These are phyloP conservation scores for Rhytidiadelphus loreus DNA, from an alignment of 225 moss, liverwort and hornwort genomes.

Conservation along the genomic window DNA sequence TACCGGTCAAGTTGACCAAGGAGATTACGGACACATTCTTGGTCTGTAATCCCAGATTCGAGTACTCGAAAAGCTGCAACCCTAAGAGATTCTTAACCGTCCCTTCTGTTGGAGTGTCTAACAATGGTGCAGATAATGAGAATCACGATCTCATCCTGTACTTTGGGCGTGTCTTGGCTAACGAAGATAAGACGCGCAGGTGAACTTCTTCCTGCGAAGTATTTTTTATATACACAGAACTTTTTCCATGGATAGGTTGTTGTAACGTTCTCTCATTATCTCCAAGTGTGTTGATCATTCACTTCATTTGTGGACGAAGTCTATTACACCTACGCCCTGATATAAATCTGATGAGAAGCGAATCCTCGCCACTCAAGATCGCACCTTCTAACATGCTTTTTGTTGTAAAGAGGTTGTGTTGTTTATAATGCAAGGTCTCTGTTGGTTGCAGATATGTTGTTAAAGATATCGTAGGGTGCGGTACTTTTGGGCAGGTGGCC, in stretches of 20 bases:
- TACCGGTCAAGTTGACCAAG: slow-evolving; percentile 54
- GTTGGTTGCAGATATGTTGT: slow-evolving; percentile 59
- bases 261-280: background rate
- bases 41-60: slow-evolving; percentile 56
- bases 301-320: background rate
- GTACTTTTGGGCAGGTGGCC: slow-evolving; percentile 90
- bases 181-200: slow-evolving; percentile 49
- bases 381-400: background rate
- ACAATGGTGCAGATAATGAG: slow-evolving; percentile 61
- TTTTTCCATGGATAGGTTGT: background rate
- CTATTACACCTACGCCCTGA: background rate
- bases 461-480: slow-evolving; percentile 79
- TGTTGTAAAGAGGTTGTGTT: background rate
- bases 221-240: background rate
- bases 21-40: slow-evolving; percentile 60
- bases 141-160: slow-evolving; percentile 78
- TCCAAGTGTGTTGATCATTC: background rate
- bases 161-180: slow-evolving; percentile 47
- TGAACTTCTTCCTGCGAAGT: background rate
- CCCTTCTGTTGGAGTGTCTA: slow-evolving; percentile 52
- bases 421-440: background rate
- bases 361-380: background rate
- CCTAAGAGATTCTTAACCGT: slow-evolving; percentile 68
- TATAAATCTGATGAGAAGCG: background rate
- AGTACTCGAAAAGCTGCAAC: slow-evolving; percentile 41